Evolutionary conservation across 495 filamentous ascomycete genomes (phyloP).

Genomic region (Talaromyces nanjingensis): DNA sequence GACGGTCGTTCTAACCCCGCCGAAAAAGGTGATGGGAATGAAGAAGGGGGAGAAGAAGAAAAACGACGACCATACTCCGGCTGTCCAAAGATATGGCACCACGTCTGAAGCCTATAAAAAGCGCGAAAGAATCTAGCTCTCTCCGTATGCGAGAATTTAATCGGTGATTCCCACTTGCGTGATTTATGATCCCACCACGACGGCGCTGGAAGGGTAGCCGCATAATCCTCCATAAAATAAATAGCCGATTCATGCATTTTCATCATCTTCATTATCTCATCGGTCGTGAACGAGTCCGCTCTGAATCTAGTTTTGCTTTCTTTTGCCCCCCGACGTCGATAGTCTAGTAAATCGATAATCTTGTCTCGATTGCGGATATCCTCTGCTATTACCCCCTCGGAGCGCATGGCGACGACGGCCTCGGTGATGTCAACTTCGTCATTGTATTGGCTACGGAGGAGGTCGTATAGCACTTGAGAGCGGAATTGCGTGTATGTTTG

Average conservation of each 20-base stretch:
- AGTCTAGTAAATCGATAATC: neutral
- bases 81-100: slow-evolving; percentile 2
- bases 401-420: neutral
- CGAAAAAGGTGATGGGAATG: neutral
- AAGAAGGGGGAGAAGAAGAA: neutral
- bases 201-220: neutral
- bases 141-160: neutral
- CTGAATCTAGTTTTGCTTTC: neutral
- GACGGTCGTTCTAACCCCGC: neutral
- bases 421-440: neutral
- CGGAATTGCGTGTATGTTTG: neutral
- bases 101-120: slow-evolving; percentile 2
- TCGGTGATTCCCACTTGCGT: neutral
- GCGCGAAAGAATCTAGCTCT: neutral
- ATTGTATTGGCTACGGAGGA: slow-evolving; percentile 1
- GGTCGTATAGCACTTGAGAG: neutral
- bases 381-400: slow-evolving; percentile 22
- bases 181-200: neutral
- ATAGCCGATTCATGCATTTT: neutral
- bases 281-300: neutral
- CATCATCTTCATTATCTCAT: neutral
- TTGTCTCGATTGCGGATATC: slow-evolving; percentile 24
- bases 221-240: neutral
- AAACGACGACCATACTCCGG: neutral
- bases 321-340: neutral